phyloP scores from a whole-genome alignment of 176 grass and related monocot species.

The Zoysia pacifica region DNA sequence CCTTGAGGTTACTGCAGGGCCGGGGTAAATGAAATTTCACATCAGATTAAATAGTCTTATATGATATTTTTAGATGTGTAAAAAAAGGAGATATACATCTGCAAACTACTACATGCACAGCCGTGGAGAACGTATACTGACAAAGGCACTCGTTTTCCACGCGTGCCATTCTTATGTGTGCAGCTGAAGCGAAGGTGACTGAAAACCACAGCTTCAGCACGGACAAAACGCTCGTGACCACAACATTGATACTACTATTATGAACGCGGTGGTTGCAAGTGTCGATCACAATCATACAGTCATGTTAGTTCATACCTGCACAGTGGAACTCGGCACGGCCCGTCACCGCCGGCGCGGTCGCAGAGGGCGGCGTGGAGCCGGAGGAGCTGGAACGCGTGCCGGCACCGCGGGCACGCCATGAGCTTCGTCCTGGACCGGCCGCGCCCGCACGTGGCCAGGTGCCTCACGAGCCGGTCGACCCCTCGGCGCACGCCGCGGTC shows the following conservation, averaged over 20 bases:
- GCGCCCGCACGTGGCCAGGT: constrained; percentile 51
- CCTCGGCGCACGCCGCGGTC: constrained; percentile 33
- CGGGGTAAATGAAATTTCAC: no score
- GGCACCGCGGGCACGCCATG: constrained; percentile 59
- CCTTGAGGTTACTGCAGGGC: constrained; percentile 62
- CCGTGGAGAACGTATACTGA: background rate
- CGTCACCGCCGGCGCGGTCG: constrained; percentile 2
- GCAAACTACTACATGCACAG: background rate
- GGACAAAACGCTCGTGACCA: constrained; percentile 13
- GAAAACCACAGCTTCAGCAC: background rate
- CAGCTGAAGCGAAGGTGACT: background rate
- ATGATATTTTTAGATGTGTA: background rate
- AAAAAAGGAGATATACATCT: background rate
- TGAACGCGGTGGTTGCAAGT: background rate
- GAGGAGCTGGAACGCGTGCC: constrained; percentile 55
- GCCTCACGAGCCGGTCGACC: constrained; percentile 51
- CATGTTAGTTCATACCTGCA: constrained; percentile 49
- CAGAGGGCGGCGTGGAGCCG: constrained; percentile 78
- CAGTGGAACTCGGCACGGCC: constrained; percentile 56
- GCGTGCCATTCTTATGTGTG: background rate
- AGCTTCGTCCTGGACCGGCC: background rate
- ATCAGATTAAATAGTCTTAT: background rate
- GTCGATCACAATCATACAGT: background rate
- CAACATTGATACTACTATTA: background rate
- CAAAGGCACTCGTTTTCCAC: background rate